A percentile compares a stretch with the other conserved stretches of the same genome.
phyloP scores from a whole-genome alignment of 805 yeast genomes.

The Komagataella pastoris region DNA sequence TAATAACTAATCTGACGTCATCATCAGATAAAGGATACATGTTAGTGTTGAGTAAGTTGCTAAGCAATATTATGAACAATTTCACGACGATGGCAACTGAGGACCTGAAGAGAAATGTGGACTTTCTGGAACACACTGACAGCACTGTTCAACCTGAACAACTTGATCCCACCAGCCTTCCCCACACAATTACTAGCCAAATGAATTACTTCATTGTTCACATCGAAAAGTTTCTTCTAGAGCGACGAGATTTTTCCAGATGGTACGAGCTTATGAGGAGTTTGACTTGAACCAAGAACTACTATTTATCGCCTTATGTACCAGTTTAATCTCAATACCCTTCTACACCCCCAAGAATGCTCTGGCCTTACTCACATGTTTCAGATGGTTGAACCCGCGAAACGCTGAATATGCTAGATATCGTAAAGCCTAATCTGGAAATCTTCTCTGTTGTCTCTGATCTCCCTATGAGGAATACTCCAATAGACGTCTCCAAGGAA shows the following conservation, averaged over 20 bases:
- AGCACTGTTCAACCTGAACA: neutral
- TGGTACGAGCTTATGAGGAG: slow-evolving; percentile 9
- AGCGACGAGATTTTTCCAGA: slow-evolving; percentile 12
- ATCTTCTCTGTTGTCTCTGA: neutral
- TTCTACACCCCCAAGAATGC: neutral
- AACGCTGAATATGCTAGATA: neutral
- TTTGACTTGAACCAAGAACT: neutral
- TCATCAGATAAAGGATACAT: slow-evolving; percentile 14
- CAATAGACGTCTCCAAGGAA: neutral
- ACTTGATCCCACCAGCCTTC: neutral
- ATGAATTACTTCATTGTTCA: slow-evolving; percentile 17
- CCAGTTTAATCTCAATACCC: neutral
- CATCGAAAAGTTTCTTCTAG: slow-evolving; percentile 18
- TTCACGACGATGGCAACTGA: slow-evolving; percentile 12
- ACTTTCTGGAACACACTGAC: neutral
- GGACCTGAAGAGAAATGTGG: slow-evolving; percentile 5
- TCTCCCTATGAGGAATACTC: neutral
- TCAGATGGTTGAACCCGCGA: neutral
- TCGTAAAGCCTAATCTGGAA: neutral
- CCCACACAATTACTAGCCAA: slow-evolving; percentile 18
- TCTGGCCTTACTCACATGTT: neutral
- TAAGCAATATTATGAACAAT: slow-evolving; percentile 16
- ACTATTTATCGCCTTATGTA: neutral
- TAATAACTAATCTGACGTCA: slow-evolving; percentile 12
- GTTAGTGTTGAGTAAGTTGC: slow-evolving; percentile 17